phyloP scores from a whole-genome alignment of 1,284 basidiomycete genomes.

The Ustilago hordei region DNA sequence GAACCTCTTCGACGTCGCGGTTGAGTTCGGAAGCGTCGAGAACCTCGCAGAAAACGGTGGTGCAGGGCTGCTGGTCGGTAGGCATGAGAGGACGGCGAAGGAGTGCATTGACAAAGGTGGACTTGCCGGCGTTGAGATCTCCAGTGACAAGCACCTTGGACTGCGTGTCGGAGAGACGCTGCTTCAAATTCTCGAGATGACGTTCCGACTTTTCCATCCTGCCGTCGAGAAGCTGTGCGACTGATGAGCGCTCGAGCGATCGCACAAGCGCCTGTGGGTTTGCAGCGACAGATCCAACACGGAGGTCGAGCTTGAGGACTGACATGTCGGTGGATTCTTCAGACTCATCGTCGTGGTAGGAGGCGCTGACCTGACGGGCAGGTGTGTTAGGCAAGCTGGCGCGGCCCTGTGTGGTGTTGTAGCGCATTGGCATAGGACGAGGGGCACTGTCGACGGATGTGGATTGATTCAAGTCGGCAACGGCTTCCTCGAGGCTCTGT shows the following conservation, averaged over 20 bases:
- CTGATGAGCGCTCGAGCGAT: constrained; percentile 90
- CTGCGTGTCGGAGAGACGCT: constrained; percentile 88
- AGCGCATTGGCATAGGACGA: constrained; percentile 35
- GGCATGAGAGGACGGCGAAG: constrained; percentile 84
- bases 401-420: constrained; percentile 40
- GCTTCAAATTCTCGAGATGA: constrained; percentile 86
- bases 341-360: constrained; percentile 19
- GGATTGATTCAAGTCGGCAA: constrained; percentile 16
- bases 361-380: constrained; percentile 14
- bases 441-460: constrained; percentile 22
- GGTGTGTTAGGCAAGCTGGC: constrained; percentile 51
- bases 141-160: constrained; percentile 99
- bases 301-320: constrained; percentile 89
- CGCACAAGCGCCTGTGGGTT: constrained; percentile 85
- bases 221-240: constrained; percentile 90
- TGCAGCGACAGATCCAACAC: constrained; percentile 76
- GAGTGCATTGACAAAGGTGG: constrained; percentile 95
- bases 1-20: constrained; percentile 82
- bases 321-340: constrained; percentile 63
- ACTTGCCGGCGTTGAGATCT: constrained; percentile 98
- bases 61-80: constrained; percentile 97
- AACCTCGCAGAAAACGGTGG: constrained; percentile 96
- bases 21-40: constrained; percentile 88
- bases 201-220: constrained; percentile 81
- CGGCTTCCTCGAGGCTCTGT: constrained; percentile 40